Evolutionary conservation across 352 stramenopile genomes (phyloP), one percentile per base, ranked within the genome.

Genomic region (Pythium vanterpoolii): DNA sequence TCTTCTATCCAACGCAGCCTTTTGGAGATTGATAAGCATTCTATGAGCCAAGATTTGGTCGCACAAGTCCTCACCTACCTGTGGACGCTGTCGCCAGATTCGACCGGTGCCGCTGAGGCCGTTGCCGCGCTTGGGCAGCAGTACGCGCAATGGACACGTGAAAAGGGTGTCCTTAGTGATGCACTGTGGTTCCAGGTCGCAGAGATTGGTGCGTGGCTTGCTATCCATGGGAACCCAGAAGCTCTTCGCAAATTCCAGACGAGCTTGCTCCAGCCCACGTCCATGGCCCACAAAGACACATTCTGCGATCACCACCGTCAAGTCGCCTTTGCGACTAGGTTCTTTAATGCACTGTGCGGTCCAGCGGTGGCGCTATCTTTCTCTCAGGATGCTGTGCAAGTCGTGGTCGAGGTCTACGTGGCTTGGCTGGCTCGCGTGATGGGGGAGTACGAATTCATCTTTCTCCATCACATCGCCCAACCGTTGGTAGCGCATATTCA

Each of bases 241-340:
- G 8, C 47, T 11, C 16, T 45, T 6, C 18, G 23, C 10, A 26
- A 31, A 11, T 38, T 57, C 57, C 33, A 43, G 21, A 51, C 38
- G 13, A 55, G 36, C 1, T 16, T 48, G 9, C 57, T 58, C 5
- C 30, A 7, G 4, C 21, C 57, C 1, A 31, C 47, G 7, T 24
- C 57, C 5, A 18, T 58, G 21, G 47, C 57, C 8, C 27, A 36
- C 38, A 51, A 53, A 19, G 36, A 43, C 3, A 38, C 47, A 0
- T 58, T 64, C 26, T 64, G 57, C 48, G 57, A 64, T 42, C 46
- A 24, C 38, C 47, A 57, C 24, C 38, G 57, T 3, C 57, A 64
- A 58, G 30, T 57, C 6, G 1, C 5, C 26, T 64, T 58, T 27
- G 21, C 36, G 2, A 19, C 21, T 19, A 21, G 7, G 0, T 26